Percentiles rank a stretch among this genome's conserved stretches.
Evolutionary conservation across 2,329 filamentous ascomycete species (phyloP).

Genomic region (Colletotrichum spaethianum): DNA sequence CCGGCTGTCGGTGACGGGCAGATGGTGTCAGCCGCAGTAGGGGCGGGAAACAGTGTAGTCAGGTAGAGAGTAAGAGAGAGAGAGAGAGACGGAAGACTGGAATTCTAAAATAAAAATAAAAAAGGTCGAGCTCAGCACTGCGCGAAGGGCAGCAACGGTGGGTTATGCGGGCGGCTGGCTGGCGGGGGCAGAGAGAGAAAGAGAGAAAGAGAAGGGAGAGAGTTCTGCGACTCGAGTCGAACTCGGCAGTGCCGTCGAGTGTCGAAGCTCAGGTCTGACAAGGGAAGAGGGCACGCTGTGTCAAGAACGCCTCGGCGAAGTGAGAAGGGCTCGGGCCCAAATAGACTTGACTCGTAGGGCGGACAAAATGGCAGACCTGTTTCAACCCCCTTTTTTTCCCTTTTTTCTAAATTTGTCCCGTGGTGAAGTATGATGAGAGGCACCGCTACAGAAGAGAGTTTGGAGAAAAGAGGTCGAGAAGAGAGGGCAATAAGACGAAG

Average conservation of each 20-base stretch:
- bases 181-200: conserved; percentile 1
- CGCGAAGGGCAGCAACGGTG: conserved; percentile 20
- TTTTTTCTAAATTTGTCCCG: conserved; percentile 26
- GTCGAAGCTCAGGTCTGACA: conserved; percentile 32
- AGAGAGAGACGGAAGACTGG: too few relatives aligned
- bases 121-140: conserved; percentile 11
- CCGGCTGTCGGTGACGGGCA: conserved; percentile 28
- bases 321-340: conserved; percentile 41
- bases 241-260: conserved; percentile 31
- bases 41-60: conserved; percentile 13
- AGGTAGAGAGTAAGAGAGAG: background rate
- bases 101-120: background rate
- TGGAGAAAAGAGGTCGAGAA: conserved; percentile 20
- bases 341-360: conserved; percentile 40
- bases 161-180: conserved; percentile 33
- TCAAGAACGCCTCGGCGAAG: conserved; percentile 43
- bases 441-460: conserved; percentile 17
- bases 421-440: background rate
- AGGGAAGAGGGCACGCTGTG: conserved; percentile 39
- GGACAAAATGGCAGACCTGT: conserved; percentile 44
- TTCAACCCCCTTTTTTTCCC: conserved; percentile 38
- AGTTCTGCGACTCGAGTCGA: conserved; percentile 35
- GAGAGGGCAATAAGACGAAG: conserved; percentile 28
- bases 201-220: background rate
- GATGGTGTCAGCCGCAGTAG: conserved; percentile 33